Conservation (phyloP, 805 yeast genomes). For the Hanseniaspora guilliermondii region DNA sequence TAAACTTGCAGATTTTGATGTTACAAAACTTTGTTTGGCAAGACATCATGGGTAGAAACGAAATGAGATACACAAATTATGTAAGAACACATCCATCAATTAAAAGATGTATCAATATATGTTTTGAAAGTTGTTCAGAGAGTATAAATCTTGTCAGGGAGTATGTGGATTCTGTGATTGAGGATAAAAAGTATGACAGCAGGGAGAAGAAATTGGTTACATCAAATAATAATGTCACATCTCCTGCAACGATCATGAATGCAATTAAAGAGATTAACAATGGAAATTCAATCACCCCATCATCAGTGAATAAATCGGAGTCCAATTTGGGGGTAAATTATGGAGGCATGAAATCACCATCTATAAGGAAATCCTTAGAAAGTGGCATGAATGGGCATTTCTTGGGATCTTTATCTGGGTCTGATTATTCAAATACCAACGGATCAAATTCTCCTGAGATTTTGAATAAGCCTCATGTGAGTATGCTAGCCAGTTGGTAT, state of each 20-base stretch:
- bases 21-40: conserved; percentile 49
- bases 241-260: conserved; percentile 3
- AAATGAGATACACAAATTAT: conserved; percentile 25
- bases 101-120: conserved; percentile 38
- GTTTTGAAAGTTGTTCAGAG: conserved; percentile 40
- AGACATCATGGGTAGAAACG: conserved; percentile 32
- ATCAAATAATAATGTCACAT: not conserved
- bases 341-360: not conserved
- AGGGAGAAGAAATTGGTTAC: not conserved
- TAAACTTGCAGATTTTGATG: conserved; percentile 42
- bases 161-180: conserved; percentile 21
- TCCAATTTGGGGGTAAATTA: conserved; percentile 15
- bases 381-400: not conserved
- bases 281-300: not conserved
- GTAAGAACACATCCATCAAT: conserved; percentile 32
- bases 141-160: conserved; percentile 40
- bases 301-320: conserved; percentile 16
- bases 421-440: conserved; percentile 6
- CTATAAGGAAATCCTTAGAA: not conserved
- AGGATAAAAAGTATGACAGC: conserved; percentile 1
- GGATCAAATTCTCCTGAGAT: conserved; percentile 10
- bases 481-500: conserved; percentile 49
- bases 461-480: conserved; percentile 24
- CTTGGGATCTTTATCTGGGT: not conserved
- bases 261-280: not conserved